Base-by-base conservation (phyloP, 345 rosid genomes). In the Linum usitatissimum region DNA sequence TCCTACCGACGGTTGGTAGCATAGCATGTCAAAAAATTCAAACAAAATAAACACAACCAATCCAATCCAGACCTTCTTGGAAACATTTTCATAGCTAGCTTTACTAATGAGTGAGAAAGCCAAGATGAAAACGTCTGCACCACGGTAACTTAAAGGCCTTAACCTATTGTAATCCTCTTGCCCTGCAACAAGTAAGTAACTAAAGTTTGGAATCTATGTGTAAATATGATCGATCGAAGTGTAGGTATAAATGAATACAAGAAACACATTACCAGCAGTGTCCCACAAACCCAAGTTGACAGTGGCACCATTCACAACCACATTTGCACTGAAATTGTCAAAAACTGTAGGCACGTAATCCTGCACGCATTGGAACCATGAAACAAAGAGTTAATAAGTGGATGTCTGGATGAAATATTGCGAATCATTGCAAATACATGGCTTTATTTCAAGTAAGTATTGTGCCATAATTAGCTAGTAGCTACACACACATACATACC, bases 161-260 rank as follows among this genome's bases (percentile, higher is more conserved):
- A 55, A 28, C 23, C 59, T 20, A 55, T 55, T 55, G 30, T 55
- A 55, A 19, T 55, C 59, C 59, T 55, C 59, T 55, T 55, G 59
- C 14, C 59, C 59, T 55, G 59, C 51, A 45, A 10, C 51, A 45
- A 45, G 48, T 40, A 40, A 40, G 38, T 34, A 7, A 34, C 38
- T 34, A 5, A 7, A 0, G 38, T 45, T 45, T 15, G 17, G 17
- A 15, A 45, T 45, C 3, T 45, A 34, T 34, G 38, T 34, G 38
- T 34, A 4, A 34, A 34, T 34, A 7, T 7, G 38, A 34, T 34
- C 38, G 38, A 34, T 34, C 38, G 1, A 4, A 7, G 5, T 34
- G 8, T 15, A 45, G 17, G 14, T 3, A 10, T 9, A 3, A 45
- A 9, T 10, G 17, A 45, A 4, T 10, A 0, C 10, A 10, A 15